These are phyloP conservation scores for Chalara sp. DNA, from an alignment of 2,329 filamentous ascomycete genomes.

Conservation along the genomic window DNA sequence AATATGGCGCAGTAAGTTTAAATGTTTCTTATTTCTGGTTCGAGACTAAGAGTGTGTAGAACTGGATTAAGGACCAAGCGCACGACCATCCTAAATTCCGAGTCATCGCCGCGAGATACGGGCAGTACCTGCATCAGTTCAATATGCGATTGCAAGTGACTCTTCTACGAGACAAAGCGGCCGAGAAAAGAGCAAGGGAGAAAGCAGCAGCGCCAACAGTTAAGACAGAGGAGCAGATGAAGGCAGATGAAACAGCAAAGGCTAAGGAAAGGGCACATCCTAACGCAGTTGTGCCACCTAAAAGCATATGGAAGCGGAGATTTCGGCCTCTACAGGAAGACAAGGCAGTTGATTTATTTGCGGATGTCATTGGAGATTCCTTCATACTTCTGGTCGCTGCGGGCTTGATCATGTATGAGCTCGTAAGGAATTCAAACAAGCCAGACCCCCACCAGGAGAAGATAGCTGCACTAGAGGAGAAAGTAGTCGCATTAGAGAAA, in stretches of 20 bases:
- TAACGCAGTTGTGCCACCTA: conserved; percentile 20
- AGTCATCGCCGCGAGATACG: conserved; percentile 52
- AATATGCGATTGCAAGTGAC: conserved; percentile 60
- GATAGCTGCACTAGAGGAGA: conserved; percentile 44
- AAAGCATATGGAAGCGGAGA: conserved; percentile 54
- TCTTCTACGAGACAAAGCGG: conserved; percentile 48
- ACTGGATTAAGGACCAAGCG: conserved; percentile 58
- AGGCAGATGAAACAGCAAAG: conserved; percentile 44
- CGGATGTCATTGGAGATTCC: conserved; percentile 56
- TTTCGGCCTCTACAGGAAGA: conserved; percentile 56
- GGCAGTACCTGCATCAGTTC: conserved; percentile 58
- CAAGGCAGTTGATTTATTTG: conserved; percentile 61
- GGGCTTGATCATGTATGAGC: conserved; percentile 54
- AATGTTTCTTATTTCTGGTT: neutral
- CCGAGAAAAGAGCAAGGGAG: conserved; percentile 52
- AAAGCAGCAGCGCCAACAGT: conserved; percentile 57
- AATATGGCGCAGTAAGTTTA: conserved; percentile 58
- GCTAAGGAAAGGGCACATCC: conserved; percentile 30
- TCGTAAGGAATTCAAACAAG: conserved; percentile 51
- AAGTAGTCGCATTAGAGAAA: conserved; percentile 43
- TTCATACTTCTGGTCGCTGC: conserved; percentile 56
- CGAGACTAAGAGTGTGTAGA: conserved; percentile 34
- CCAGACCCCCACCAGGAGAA: conserved; percentile 51
- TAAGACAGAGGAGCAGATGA: conserved; percentile 53
- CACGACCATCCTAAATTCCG: conserved; percentile 59